A percentile compares a stretch with the other conserved stretches of the same genome.
Evolutionary conservation across 1,284 basidiomycete species (phyloP).

Genomic region (Papiliotrema terrestris): DNA sequence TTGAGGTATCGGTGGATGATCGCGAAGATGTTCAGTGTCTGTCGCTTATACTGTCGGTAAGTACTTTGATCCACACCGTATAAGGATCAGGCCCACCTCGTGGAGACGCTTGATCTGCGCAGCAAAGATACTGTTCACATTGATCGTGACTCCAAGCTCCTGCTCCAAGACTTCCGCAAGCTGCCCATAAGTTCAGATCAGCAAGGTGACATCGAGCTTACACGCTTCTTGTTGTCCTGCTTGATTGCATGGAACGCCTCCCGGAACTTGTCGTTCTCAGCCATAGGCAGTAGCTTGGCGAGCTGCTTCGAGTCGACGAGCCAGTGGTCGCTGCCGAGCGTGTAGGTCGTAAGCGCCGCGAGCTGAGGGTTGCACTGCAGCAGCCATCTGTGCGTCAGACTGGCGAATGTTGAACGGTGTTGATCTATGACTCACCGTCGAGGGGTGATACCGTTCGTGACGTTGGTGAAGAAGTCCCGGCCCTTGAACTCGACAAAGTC

Average conservation of each 20-base stretch:
- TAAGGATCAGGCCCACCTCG: conserved; percentile 22
- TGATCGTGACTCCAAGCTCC: conserved; percentile 66
- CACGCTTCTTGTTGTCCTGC: conserved; percentile 76
- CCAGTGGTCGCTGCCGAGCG: conserved; percentile 77
- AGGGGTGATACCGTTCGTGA: conserved; percentile 48
- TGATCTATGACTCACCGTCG: conserved; percentile 23
- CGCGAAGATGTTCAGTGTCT: conserved; percentile 54
- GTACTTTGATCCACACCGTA: background rate
- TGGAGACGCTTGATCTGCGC: conserved; percentile 78
- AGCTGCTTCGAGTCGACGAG: conserved; percentile 54
- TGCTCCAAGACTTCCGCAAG: conserved; percentile 68
- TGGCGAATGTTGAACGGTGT: background rate
- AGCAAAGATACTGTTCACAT: conserved; percentile 75
- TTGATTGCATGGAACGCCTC: conserved; percentile 77
- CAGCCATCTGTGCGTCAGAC: conserved; percentile 62
- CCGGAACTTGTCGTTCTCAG: conserved; percentile 69
- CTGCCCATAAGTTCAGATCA: conserved; percentile 15
- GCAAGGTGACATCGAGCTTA: conserved; percentile 6
- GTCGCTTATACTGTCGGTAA: conserved; percentile 74
- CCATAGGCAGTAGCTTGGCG: conserved; percentile 52
- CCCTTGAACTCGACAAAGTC: conserved; percentile 62
- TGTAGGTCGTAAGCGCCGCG: conserved; percentile 73
- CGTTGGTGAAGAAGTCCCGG: conserved; percentile 49
- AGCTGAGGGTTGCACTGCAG: conserved; percentile 88
- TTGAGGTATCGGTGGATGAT: conserved; percentile 81